Conservation (phyloP, 495 filamentous ascomycete genomes). For the Penicillium ochrochloron region DNA sequence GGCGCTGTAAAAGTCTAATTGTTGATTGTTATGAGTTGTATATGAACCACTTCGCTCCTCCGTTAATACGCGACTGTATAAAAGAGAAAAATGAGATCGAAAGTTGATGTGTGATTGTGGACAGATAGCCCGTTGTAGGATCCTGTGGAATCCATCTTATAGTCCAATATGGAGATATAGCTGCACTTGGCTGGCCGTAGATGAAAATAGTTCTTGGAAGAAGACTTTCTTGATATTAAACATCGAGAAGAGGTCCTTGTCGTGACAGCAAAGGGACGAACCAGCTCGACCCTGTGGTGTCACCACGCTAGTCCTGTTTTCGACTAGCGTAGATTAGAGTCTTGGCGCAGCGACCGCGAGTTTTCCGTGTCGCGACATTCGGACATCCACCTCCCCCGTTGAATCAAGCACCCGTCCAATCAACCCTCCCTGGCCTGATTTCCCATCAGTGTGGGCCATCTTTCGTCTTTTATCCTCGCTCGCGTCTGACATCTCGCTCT, state of each 20-base stretch:
- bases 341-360: slow-evolving; percentile 36
- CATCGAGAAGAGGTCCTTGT: neutral
- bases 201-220: neutral
- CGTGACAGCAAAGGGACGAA: neutral
- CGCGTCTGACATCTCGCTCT: neutral
- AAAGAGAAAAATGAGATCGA: neutral
- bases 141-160: neutral
- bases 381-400: slow-evolving; percentile 36
- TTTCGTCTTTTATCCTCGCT: neutral
- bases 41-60: neutral
- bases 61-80: neutral
- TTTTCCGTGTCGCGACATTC: slow-evolving; percentile 41
- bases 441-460: slow-evolving; percentile 25
- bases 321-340: slow-evolving; percentile 22
- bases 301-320: neutral
- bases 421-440: slow-evolving; percentile 24
- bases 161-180: neutral
- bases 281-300: neutral
- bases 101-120: neutral
- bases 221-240: neutral
- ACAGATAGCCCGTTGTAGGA: neutral
- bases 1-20: neutral
- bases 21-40: neutral
- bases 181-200: too few species aligned
- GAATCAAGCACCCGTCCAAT: slow-evolving; percentile 32